These are phyloP conservation scores for Suillus hirtellus DNA, from an alignment of 768 basidiomycete species.

Conservation along the genomic window DNA sequence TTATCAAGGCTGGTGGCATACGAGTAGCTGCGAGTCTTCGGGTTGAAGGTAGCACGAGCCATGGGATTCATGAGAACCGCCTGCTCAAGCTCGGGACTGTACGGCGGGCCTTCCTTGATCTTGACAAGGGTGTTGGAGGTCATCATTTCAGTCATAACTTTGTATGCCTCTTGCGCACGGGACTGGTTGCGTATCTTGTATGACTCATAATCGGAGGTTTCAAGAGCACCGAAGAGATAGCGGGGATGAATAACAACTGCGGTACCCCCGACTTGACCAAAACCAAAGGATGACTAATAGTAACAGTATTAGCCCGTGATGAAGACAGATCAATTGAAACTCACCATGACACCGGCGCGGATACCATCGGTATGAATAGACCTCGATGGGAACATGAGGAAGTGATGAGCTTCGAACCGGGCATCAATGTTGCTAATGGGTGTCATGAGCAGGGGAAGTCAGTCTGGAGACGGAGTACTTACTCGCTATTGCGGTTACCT, in stretches of 20 bases:
- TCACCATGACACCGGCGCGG: slow-evolving; percentile 81
- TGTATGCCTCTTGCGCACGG: slow-evolving; percentile 75
- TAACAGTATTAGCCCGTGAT: background rate
- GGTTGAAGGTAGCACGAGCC: slow-evolving; percentile 79
- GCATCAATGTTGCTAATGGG: slow-evolving; percentile 83
- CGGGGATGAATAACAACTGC: slow-evolving; percentile 88
- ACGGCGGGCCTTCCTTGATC: slow-evolving; percentile 93
- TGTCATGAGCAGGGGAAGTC: slow-evolving; percentile 3
- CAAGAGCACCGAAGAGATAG: slow-evolving; percentile 82
- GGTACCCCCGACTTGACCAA: slow-evolving; percentile 97
- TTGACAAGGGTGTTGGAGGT: slow-evolving; percentile 90
- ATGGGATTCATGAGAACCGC: slow-evolving; percentile 89
- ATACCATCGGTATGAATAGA: slow-evolving; percentile 94
- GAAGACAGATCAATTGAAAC: slow-evolving; percentile 20
- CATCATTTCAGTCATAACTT: slow-evolving; percentile 95
- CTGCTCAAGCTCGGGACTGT: slow-evolving; percentile 80
- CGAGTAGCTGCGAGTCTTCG: slow-evolving; percentile 84
- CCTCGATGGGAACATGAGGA: slow-evolving; percentile 97
- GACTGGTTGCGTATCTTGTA: slow-evolving; percentile 70
- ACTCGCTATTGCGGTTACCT: slow-evolving; percentile 96
- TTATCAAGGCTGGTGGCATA: slow-evolving; percentile 68
- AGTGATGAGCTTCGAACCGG: slow-evolving; percentile 83
- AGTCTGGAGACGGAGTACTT: slow-evolving; percentile 37
- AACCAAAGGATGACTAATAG: slow-evolving; percentile 87
- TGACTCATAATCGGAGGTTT: slow-evolving; percentile 72